A percentile compares a stretch with the other conserved stretches of the same genome.
These are phyloP conservation scores for Corylus heterophylla DNA, from an alignment of 306 rosid species.

Conservation along the genomic window DNA sequence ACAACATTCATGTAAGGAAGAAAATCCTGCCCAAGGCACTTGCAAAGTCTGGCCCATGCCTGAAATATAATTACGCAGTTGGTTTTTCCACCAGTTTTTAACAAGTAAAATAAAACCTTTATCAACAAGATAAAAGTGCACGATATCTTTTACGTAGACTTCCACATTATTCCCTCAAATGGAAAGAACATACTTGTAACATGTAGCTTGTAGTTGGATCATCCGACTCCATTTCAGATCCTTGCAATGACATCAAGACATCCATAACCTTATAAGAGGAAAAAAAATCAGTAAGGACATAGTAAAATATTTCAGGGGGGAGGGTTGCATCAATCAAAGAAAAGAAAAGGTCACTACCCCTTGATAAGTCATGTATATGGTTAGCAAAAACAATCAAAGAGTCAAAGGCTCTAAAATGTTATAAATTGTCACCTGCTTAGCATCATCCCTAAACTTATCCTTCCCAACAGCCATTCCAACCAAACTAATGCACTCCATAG, in stretches of 20 bases:
- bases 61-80: slow-evolving; percentile 27
- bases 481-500: slow-evolving; percentile 99
- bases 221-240: slow-evolving; percentile 84
- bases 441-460: slow-evolving; percentile 93
- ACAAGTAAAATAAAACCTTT: slow-evolving; percentile 1
- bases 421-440: slow-evolving; percentile 71
- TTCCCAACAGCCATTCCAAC: slow-evolving; percentile 99
- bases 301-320: neutral
- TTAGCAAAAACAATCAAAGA: neutral
- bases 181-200: slow-evolving; percentile 67
- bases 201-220: slow-evolving; percentile 98
- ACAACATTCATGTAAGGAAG: slow-evolving; percentile 96
- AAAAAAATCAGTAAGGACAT: neutral
- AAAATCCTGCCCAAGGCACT: slow-evolving; percentile 97
- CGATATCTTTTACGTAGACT: neutral
- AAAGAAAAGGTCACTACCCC: neutral
- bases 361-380: neutral
- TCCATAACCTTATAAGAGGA: slow-evolving; percentile 79
- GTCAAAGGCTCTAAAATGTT: neutral
- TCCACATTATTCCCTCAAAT: slow-evolving; percentile 13
- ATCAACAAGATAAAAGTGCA: slow-evolving; percentile 2
- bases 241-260: slow-evolving; percentile 88
- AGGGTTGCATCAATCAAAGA: neutral
- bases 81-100: neutral
- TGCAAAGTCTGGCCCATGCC: slow-evolving; percentile 99